Evolutionary conservation across 139 green algal genomes (phyloP), one percentile per base, ranked within the genome.

Genomic region (Choricystis sp.): DNA sequence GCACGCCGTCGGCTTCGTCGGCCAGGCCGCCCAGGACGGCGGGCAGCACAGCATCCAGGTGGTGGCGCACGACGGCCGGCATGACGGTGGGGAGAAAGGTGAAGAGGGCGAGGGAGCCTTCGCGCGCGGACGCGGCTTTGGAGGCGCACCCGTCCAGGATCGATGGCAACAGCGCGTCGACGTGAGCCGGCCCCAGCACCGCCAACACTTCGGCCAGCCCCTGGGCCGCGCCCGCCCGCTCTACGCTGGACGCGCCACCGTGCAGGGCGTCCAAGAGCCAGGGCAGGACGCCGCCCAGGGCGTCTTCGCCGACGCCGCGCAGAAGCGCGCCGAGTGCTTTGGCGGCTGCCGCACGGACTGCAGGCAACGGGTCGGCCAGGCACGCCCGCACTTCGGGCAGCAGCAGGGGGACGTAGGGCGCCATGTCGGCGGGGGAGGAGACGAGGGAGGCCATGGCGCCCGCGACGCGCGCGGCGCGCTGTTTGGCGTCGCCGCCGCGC

Each of bases 391-490:
- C 75, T 78, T 96, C 89, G 2, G 92, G 89, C 72, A 96, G 78
- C 30, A 98, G 77, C 63, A 90, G 67, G 0, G 80, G 65, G 29
- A 96, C 80, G 70, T 98, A 98, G 0, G 92, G 90, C 14, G 77
- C 62, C 85, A 98, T 95, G 78, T 98, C 93, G 68, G 90, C 90
- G 28, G 84, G 68, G 66, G 97, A 89, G 27, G 89, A 91, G 60
- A 95, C 81, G n/a, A 98, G 81, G 22, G 73, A 71, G 73, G 83
- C 91, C 76, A 97, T 89, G 79, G 89, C 95, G 67, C 91, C 92
- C 20, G 95, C 85, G 66, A 97, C 97, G 64, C 90, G 83, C 0
- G 83, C 86, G 0, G 92, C 92, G 0, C 84, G 78, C 76, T 94
- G 93, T 82, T 98, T 98, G 49, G 80, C 84, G 61, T 97, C 92